These are phyloP conservation scores for Thermomyces lanuginosus DNA, from an alignment of 2,329 filamentous ascomycete genomes.

Conservation along the genomic window DNA sequence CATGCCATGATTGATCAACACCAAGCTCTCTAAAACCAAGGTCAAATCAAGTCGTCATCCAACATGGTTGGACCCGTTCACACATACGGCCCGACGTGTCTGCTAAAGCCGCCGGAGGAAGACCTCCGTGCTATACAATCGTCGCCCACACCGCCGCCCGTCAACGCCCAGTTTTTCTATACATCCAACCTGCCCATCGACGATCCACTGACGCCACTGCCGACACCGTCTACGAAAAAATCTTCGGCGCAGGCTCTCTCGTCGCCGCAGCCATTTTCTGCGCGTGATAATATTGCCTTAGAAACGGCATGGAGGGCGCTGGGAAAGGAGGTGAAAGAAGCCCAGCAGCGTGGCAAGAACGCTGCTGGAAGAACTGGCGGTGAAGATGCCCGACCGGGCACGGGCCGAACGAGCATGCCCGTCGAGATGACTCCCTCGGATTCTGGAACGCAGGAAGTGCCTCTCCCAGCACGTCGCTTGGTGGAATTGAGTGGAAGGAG, in stretches of 20 bases:
- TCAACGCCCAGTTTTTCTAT: conserved; percentile 70
- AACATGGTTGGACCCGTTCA: conserved; percentile 33
- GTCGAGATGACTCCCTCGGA: too few relatives aligned
- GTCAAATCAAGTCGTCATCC: too few relatives aligned
- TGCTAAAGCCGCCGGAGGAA: conserved; percentile 22
- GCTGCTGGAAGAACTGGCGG: conserved; percentile 14
- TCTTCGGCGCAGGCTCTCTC: conserved; percentile 37
- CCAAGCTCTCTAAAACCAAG: conserved; percentile 5
- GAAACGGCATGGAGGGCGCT: conserved; percentile 62
- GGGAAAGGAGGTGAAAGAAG: conserved; percentile 10
- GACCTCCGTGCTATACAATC: conserved; percentile 17
- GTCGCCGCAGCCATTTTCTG: conserved; percentile 60
- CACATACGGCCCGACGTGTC: conserved; percentile 45
- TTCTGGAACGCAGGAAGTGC: conserved; percentile 1
- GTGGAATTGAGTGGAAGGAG: too few relatives aligned
- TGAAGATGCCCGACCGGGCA: too few relatives aligned
- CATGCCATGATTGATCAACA: too few relatives aligned
- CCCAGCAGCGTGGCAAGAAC: conserved; percentile 3
- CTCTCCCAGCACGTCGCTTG: too few relatives aligned
- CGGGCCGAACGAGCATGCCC: too few relatives aligned
- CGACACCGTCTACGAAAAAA: conserved; percentile 34
- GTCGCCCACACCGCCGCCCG: conserved; percentile 36
- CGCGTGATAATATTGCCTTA: conserved; percentile 60
- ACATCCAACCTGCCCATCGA: conserved; percentile 68
- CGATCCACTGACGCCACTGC: conserved; percentile 61